Evolutionary conservation across 306 rosid species (phyloP).

Genomic region (Lablab purpureus): DNA sequence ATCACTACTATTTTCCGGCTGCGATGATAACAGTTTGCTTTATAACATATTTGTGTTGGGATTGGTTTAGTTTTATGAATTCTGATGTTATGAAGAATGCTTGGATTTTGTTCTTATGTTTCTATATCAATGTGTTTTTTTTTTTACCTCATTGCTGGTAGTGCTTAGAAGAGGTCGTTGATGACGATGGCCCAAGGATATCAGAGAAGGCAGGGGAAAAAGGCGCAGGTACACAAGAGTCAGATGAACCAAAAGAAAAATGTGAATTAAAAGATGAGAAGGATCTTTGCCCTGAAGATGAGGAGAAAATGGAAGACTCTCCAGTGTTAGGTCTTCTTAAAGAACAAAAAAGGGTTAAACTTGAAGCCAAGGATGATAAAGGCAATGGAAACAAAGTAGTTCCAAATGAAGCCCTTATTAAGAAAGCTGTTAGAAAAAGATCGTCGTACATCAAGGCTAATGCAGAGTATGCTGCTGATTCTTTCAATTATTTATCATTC

Average conservation of each 20-base stretch:
- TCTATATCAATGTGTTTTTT: conserved; percentile 36
- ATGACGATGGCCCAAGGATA: conserved; percentile 60
- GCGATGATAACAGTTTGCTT: conserved; percentile 18
- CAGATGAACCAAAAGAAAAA: conserved; percentile 57
- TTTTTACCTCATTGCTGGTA: conserved; percentile 45
- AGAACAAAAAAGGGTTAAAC: conserved; percentile 55
- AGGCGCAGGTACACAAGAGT: conserved; percentile 53
- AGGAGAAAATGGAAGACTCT: conserved; percentile 77
- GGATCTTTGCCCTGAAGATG: conserved; percentile 60
- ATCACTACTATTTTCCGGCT: not conserved
- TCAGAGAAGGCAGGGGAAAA: conserved; percentile 62
- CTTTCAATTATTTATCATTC: conserved; percentile 26
- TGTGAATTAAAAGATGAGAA: conserved; percentile 55
- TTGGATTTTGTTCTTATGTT: not conserved
- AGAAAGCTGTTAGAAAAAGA: conserved; percentile 78
- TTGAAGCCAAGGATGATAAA: conserved; percentile 56
- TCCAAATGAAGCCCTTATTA: conserved; percentile 68
- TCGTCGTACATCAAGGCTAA: conserved; percentile 75
- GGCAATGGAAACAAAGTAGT: conserved; percentile 57
- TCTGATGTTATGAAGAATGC: conserved; percentile 32
- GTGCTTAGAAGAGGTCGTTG: conserved; percentile 74
- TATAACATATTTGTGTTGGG: not conserved
- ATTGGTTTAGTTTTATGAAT: conserved; percentile 9
- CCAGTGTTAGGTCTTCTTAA: conserved; percentile 77
- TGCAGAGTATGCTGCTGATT: conserved; percentile 75